phyloP scores from a whole-genome alignment of 257 asterid genomes.

The Solanum lycopersicoides region DNA sequence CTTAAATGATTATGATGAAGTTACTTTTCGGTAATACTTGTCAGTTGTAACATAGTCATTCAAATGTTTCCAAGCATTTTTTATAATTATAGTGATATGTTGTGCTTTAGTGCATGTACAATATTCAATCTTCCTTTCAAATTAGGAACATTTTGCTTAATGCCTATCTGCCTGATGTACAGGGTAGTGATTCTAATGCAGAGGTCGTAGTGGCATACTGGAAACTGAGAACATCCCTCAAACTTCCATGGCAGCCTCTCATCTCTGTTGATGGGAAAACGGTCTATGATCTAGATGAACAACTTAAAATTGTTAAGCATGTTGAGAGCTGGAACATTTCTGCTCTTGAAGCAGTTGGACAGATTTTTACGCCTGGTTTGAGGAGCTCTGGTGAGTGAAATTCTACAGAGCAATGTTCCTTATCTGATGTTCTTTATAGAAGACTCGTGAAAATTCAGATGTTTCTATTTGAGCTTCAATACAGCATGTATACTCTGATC shows the following conservation, averaged over 20 bases:
- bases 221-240: constrained; percentile 70
- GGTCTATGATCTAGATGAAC: constrained; percentile 41
- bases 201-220: constrained; percentile 51
- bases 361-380: constrained; percentile 54
- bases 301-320: constrained; percentile 45
- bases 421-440: not conserved
- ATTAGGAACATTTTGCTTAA: not conserved
- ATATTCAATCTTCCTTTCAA: not conserved
- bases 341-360: constrained; percentile 69
- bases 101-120: not conserved
- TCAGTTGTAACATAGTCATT: not conserved
- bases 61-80: not conserved
- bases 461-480: not conserved
- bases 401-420: not conserved
- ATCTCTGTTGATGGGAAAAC: constrained; percentile 60
- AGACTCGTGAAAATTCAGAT: not conserved
- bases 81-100: not conserved
- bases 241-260: constrained; percentile 76
- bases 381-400: constrained; percentile 18
- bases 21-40: not conserved
- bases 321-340: constrained; percentile 73
- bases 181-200: constrained; percentile 29
- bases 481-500: not conserved
- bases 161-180: constrained; percentile 6
- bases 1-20: not conserved